Conservation (phyloP, 2,329 filamentous ascomycete species). For the Xylaria multiplex region DNA sequence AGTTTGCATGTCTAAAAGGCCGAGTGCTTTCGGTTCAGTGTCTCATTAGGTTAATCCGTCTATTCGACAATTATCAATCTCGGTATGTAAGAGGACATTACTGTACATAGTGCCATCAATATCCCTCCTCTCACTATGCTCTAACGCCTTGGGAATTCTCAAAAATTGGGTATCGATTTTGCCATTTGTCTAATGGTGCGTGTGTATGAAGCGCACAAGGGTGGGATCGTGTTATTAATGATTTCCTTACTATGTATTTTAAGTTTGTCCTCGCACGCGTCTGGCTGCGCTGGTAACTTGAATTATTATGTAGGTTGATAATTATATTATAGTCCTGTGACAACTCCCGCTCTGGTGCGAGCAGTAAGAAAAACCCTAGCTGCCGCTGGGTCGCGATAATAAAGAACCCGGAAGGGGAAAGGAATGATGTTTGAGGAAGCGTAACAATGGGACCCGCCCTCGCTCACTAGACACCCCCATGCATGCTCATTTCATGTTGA, state of each 20-base stretch:
- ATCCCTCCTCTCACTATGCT: background rate
- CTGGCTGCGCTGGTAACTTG: background rate
- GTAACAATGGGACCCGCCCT: background rate
- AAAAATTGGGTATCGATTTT: constrained; percentile 31
- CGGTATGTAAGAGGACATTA: constrained; percentile 16
- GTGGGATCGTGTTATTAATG: constrained; percentile 2
- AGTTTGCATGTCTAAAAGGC: background rate
- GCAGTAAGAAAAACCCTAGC: too few species aligned
- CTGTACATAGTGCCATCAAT: background rate
- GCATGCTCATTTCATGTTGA: background rate
- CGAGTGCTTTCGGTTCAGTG: constrained; percentile 3
- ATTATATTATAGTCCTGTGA: background rate
- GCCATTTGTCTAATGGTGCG: constrained; percentile 24
- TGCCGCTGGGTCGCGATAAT: background rate
- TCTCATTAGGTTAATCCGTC: background rate
- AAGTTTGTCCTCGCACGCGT: background rate
- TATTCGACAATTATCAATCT: constrained; percentile 14
- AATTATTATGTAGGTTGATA: background rate
- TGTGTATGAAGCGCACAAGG: constrained; percentile 14
- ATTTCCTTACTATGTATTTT: constrained; percentile 2
- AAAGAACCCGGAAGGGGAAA: background rate
- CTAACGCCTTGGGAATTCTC: constrained; percentile 25
- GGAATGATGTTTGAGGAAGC: background rate
- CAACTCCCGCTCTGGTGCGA: background rate
- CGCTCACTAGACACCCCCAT: background rate